Evolutionary conservation across 2,329 filamentous ascomycete species (phyloP).

Genomic region (Amesomyces nigricolor): DNA sequence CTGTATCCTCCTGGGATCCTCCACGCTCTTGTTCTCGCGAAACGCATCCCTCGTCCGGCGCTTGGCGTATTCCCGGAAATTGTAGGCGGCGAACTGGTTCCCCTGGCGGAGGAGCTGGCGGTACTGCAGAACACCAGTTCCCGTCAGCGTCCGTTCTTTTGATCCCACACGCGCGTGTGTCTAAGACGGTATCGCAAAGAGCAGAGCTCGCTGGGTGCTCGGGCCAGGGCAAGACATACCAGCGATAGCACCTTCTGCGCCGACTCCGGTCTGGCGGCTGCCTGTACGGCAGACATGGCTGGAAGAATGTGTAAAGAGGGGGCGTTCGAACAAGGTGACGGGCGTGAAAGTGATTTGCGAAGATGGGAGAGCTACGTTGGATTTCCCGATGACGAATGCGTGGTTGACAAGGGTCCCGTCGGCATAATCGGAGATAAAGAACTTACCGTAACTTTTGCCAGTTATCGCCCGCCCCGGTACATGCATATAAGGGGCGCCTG

Average conservation of each 20-base stretch:
- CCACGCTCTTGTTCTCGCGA: slow-evolving; percentile 67
- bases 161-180: neutral
- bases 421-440: neutral
- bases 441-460: neutral
- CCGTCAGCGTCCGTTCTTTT: neutral
- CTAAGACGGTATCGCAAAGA: neutral
- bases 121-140: slow-evolving; percentile 53
- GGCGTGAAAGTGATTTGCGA: neutral
- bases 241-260: slow-evolving; percentile 51
- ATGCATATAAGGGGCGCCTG: neutral
- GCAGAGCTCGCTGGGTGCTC: too few species aligned
- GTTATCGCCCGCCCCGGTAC: neutral
- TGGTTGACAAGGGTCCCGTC: neutral
- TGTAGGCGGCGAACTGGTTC: slow-evolving; percentile 85
- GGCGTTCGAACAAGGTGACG: neutral
- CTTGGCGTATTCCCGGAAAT: slow-evolving; percentile 95
- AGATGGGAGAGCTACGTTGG: neutral
- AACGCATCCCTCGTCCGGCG: slow-evolving; percentile 89
- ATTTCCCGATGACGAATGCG: neutral
- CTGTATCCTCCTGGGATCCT: slow-evolving; percentile 72
- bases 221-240: slow-evolving; percentile 9
- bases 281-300: slow-evolving; percentile 24
- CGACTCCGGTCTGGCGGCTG: slow-evolving; percentile 46
- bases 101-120: slow-evolving; percentile 85
- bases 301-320: neutral